phyloP scores from a whole-genome alignment of 768 basidiomycete genomes.

The Rossbeevera mucosa region DNA sequence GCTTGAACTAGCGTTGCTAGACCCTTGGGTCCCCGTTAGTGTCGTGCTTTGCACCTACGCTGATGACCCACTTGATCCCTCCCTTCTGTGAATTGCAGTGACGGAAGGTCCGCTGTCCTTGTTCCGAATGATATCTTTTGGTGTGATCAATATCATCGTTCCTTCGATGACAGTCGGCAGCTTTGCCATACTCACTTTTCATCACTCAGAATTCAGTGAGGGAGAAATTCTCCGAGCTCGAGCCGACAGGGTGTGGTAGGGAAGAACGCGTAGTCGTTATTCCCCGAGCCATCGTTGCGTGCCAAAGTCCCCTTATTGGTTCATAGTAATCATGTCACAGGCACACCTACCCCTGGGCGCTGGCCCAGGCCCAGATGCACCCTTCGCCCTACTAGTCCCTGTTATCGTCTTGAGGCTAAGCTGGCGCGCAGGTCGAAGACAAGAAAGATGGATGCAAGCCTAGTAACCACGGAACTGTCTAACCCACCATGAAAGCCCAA shows the following conservation, averaged over 20 bases:
- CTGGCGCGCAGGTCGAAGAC: not conserved
- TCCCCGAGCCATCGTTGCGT: not conserved
- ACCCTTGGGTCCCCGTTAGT: not conserved
- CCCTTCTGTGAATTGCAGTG: not conserved
- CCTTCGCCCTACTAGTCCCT: not conserved
- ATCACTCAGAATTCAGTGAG: not conserved
- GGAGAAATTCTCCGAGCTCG: not conserved
- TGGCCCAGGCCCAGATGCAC: not conserved
- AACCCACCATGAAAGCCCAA: no score
- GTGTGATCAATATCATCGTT: not conserved
- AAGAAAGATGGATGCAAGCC: no score
- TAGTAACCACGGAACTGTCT: not conserved
- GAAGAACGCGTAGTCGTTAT: not conserved
- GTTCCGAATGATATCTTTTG: not conserved
- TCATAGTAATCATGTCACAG: not conserved
- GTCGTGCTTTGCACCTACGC: not conserved
- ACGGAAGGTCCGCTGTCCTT: not conserved
- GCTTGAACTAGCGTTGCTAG: not conserved
- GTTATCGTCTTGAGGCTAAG: not conserved
- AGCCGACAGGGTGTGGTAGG: not conserved
- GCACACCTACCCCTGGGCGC: not conserved
- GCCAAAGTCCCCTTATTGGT: not conserved
- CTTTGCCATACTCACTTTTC: not conserved
- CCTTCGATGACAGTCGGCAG: no score
- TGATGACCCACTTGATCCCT: not conserved